These are phyloP conservation scores for Yamadazyma aaseri DNA, from an alignment of 1,139 yeast genomes.

Conservation along the genomic window DNA sequence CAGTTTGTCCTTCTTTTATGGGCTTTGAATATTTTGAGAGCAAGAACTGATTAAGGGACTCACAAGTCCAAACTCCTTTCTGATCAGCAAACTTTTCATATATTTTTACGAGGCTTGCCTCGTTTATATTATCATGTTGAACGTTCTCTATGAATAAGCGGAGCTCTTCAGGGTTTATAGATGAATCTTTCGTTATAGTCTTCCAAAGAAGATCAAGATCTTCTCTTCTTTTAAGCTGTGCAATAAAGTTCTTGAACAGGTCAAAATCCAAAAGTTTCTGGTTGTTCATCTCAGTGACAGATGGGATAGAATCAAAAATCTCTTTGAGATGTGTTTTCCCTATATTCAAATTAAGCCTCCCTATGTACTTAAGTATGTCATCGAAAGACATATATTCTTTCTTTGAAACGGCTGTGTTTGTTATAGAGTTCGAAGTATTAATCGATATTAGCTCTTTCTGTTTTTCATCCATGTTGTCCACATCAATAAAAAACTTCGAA, in stretches of 20 bases:
- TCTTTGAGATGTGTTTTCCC: slow-evolving; percentile 27
- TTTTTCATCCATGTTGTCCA: slow-evolving; percentile 26
- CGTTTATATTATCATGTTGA: slow-evolving; percentile 46
- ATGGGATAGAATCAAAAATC: slow-evolving; percentile 51
- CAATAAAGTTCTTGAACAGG: slow-evolving; percentile 74
- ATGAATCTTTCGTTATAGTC: slow-evolving; percentile 6
- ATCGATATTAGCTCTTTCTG: slow-evolving; percentile 24
- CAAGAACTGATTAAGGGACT: slow-evolving; percentile 52
- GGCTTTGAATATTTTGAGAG: slow-evolving; percentile 47
- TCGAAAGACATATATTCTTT: slow-evolving; percentile 54
- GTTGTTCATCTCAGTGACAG: slow-evolving; percentile 11
- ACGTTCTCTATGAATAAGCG: slow-evolving; percentile 41
- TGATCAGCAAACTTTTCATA: slow-evolving; percentile 46
- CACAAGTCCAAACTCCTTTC: slow-evolving; percentile 38
- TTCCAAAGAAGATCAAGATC: slow-evolving; percentile 34
- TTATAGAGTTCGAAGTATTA: slow-evolving; percentile 13
- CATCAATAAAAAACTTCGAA: slow-evolving; percentile 31
- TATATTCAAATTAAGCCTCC: slow-evolving; percentile 64
- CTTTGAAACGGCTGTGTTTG: slow-evolving; percentile 13
- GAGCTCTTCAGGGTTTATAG: slow-evolving; percentile 32
- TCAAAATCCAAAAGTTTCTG: slow-evolving; percentile 50
- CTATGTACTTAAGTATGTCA: slow-evolving; percentile 66
- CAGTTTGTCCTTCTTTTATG: slow-evolving; percentile 21
- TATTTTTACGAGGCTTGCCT: slow-evolving; percentile 27
- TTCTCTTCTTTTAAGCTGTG: slow-evolving; percentile 35